A percentile compares a stretch with the other conserved stretches of the same genome.
Evolutionary conservation across 768 basidiomycete species (phyloP).

Genomic region (Ramaria rubella): DNA sequence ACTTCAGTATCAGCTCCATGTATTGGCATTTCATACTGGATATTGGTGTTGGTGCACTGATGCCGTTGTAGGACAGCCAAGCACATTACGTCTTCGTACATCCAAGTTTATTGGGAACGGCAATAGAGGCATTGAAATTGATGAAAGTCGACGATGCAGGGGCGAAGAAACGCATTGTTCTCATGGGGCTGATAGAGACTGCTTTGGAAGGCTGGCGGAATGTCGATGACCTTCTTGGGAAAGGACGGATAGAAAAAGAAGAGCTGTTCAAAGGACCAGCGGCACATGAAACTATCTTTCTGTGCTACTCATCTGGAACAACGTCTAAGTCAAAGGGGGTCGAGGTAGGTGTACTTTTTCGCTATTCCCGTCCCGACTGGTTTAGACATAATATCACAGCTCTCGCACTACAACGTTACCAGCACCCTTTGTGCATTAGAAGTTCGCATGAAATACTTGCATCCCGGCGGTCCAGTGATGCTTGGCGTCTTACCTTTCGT

Average conservation of each 20-base stretch:
- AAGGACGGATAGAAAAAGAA: constrained; percentile 44
- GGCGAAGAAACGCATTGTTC: constrained; percentile 47
- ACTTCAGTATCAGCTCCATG: constrained; percentile 54
- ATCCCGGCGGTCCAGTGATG: constrained; percentile 40
- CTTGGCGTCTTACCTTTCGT: constrained; percentile 58
- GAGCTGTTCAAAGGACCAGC: constrained; percentile 46
- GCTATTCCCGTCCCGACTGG: no score
- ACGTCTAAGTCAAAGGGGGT: constrained; percentile 75
- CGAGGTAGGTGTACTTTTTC: constrained; percentile 28
- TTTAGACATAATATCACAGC: no score
- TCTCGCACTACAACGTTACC: constrained; percentile 49
- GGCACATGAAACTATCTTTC: constrained; percentile 53
- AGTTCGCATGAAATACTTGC: constrained; percentile 37
- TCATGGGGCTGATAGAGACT: constrained; percentile 36
- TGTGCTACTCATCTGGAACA: constrained; percentile 66
- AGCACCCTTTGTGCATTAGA: constrained; percentile 47
- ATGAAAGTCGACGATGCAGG: constrained; percentile 42
- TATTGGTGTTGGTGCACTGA: neutral
- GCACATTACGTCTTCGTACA: constrained; percentile 59
- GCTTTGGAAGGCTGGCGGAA: constrained; percentile 24
- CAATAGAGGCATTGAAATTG: constrained; percentile 48
- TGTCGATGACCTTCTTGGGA: constrained; percentile 45
- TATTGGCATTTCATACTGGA: neutral
- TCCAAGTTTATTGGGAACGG: constrained; percentile 49
- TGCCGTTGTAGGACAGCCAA: constrained; percentile 43